Evolutionary conservation across 805 yeast genomes (phyloP), one percentile per base, ranked within the genome.

Genomic region (Hanseniaspora hatyaiensis): DNA sequence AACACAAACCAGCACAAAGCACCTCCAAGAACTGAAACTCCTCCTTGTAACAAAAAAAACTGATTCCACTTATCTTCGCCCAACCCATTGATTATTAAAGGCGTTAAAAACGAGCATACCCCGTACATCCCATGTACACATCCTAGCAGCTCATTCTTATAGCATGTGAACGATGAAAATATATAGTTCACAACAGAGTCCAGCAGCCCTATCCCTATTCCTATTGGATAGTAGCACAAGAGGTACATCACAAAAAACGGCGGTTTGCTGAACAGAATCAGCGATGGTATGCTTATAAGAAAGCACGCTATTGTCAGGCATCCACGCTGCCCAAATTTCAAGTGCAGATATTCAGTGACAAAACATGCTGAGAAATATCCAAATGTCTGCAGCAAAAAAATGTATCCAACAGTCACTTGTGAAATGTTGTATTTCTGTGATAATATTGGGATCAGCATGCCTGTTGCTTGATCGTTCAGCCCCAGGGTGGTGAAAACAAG

Each of bases 101-200:
- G 88, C 2, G 85, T 71, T 1, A 78, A 53, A 39, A 83, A 77
- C 1, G 87, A 84, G 2, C 88, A 87, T 2, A 76, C 54, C 1
- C 94, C 94, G 59, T 81, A 82, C 12, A 68, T 57, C 1, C 84
- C 88, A 63, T 82, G 92, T 50, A 74, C 65, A 22, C 68, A 59
- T 1, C 88, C 83, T 62, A 80, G 67, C 50, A 74, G 66, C 46
- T 71, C 73, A 40, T 81, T 76, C 41, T 75, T 70, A 50, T 75
- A 74, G 20, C 68, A 68, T 31, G 52, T 50, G 13, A 62, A 50
- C 36, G 54, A 59, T 1, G 66, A 65, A 33, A 63, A 52, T 8
- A 61, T 42, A 8, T 62, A 65, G 49, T 62, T 63, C 11, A 60
- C 60, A 1, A 60, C 52, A 2, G 66, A 57, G 52, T 63, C 67